Evolutionary conservation across 805 yeast genomes (phyloP), one percentile per base, ranked within the genome.

Genomic region (Schwanniomyces occidentalis): DNA sequence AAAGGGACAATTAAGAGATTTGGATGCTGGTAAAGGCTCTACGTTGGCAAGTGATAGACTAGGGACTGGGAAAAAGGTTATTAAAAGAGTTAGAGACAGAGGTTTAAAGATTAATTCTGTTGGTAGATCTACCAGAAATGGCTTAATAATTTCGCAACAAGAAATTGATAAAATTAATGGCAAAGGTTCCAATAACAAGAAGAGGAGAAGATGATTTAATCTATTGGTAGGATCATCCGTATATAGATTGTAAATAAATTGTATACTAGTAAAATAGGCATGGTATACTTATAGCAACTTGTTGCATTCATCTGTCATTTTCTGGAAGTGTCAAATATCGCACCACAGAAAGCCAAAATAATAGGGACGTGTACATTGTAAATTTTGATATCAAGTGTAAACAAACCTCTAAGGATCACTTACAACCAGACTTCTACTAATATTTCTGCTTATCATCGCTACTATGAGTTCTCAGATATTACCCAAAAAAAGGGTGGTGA

Each of bases 51-150:
- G 76, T 25, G 76, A 68, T 38, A 51, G 80, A 27, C 65, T 81
- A 23, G 85, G 82, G 35, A 62, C 61, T 29, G 63, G 75, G 35
- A 52, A 50, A 37, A 56, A 53, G 54, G 66, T 51, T 32, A 61
- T 55, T 20, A 58, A 69, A 32, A 63, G 65, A 17, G 51, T 58
- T 34, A 73, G 96, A 54, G 84, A 85, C 46, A 74, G 86, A 42
- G 98, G 97, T 3, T 70, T 91, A 45, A 77, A 81, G 58, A 82
- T 91, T 41, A 71, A 82, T 44, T 71, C 80, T 20, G 77, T 89
- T 22, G 97, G 97, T 13, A 76, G 69, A 54, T 75, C 79, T 18
- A 88, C 96, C 0, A 68, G 83, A 43, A 82, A 86, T 46, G 97
- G 97, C 2, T 64, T 90, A 43, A 71, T 80, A 12, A 74, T 89